Percentiles rank a stretch among this genome's conserved stretches.
Evolutionary conservation across 352 stramenopile species (phyloP).

Genomic region (Phytopythium litorale): DNA sequence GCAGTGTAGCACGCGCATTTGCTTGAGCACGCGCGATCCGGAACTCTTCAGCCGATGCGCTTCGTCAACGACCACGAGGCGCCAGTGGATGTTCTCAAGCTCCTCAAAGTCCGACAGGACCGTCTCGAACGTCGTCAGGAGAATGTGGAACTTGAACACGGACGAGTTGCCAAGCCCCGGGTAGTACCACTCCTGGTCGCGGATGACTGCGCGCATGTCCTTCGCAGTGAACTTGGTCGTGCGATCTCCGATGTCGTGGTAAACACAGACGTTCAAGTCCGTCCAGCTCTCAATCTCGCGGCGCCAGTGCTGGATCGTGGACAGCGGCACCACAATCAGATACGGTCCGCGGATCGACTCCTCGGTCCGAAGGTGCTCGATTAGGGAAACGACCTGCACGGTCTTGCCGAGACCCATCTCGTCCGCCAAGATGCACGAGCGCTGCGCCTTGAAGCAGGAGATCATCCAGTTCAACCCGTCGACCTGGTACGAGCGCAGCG

Average conservation of each 20-base stretch:
- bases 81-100: conserved; percentile 84
- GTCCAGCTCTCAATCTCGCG: conserved; percentile 91
- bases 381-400: conserved; percentile 93
- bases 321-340: conserved; percentile 84
- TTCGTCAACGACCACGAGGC: conserved; percentile 80
- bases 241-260: conserved; percentile 93
- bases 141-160: conserved; percentile 87
- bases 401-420: conserved; percentile 95
- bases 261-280: conserved; percentile 98
- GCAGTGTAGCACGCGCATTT: conserved; percentile 83
- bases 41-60: conserved; percentile 77
- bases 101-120: conserved; percentile 83
- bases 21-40: conserved; percentile 81
- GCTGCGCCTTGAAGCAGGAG: conserved; percentile 82
- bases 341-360: conserved; percentile 82
- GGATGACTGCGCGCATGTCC: conserved; percentile 83
- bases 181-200: conserved; percentile 88
- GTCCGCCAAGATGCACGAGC: conserved; percentile 87
- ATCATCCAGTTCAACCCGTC: conserved; percentile 90
- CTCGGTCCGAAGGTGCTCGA: conserved; percentile 85
- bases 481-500: conserved; percentile 78
- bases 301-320: conserved; percentile 86
- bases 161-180: conserved; percentile 89
- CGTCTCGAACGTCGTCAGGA: conserved; percentile 83
- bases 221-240: conserved; percentile 81